These are phyloP conservation scores for Metarhizium album DNA, from an alignment of 2,329 filamentous ascomycete genomes.

Conservation along the genomic window DNA sequence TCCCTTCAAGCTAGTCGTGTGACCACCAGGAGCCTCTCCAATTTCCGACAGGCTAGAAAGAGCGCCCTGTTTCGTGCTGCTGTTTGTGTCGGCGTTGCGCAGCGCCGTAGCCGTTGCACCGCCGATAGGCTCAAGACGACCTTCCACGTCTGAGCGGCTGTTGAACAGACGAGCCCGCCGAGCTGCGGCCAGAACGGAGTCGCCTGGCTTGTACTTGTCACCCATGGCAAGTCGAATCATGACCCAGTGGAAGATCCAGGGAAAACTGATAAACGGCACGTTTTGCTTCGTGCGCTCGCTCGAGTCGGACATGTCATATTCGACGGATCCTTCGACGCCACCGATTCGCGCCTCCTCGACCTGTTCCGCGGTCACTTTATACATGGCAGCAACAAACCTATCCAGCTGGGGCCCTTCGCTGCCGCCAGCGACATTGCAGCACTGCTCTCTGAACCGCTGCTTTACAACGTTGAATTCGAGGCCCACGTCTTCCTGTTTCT, in stretches of 20 bases:
- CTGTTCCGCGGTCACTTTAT: conserved; percentile 67
- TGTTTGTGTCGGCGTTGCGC: neutral
- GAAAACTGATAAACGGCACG: conserved; percentile 84
- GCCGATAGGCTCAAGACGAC: neutral
- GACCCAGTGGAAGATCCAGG: conserved; percentile 75
- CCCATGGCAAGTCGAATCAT: conserved; percentile 23
- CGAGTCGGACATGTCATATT: conserved; percentile 6
- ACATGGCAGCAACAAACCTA: conserved; percentile 78
- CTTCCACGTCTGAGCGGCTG: neutral
- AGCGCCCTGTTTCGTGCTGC: neutral
- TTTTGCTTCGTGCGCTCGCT: conserved; percentile 19
- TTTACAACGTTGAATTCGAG: conserved; percentile 55
- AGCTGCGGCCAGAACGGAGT: conserved; percentile 9
- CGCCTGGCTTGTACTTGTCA: conserved; percentile 13
- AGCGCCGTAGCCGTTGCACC: neutral
- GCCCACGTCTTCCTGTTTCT: conserved; percentile 74
- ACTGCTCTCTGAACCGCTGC: conserved; percentile 55
- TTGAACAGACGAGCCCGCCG: conserved; percentile 1
- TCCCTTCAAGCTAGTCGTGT: neutral
- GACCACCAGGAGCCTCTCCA: neutral
- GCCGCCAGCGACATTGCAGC: conserved; percentile 53
- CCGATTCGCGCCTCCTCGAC: conserved; percentile 42
- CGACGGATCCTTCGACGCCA: conserved; percentile 22
- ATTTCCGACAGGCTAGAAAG: neutral
- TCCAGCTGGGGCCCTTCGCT: conserved; percentile 47